phyloP scores from a whole-genome alignment of 2,329 filamentous ascomycete species.

The Gnomoniopsis smithogilvyi region DNA sequence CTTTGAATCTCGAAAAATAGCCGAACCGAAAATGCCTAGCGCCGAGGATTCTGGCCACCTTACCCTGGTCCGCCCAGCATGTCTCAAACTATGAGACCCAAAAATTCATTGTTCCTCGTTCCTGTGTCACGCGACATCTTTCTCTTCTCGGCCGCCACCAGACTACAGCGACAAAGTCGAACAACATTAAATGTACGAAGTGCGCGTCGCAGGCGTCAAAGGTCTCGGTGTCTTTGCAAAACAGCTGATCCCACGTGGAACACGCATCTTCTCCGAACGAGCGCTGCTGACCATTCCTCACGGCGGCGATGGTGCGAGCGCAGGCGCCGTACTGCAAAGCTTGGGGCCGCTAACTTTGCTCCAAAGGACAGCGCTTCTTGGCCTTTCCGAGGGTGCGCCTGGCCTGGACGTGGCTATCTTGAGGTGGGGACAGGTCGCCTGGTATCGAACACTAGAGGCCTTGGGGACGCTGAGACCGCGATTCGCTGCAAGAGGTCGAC shows the following conservation, averaged over 20 bases:
- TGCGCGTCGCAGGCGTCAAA: neutral
- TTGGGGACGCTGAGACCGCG: neutral
- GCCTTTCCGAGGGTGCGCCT: neutral
- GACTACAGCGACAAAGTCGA: neutral
- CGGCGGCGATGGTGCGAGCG: neutral
- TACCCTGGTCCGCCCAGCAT: neutral
- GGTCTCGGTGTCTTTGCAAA: constrained; percentile 6
- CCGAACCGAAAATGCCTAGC: no score
- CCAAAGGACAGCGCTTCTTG: neutral
- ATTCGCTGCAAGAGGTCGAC: neutral
- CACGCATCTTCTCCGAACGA: neutral
- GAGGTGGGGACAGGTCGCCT: neutral
- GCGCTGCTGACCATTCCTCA: neutral
- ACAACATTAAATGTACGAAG: neutral
- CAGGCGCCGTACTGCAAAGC: neutral
- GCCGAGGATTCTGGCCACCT: neutral
- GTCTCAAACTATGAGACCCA: no score
- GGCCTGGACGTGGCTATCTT: neutral
- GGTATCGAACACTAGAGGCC: neutral
- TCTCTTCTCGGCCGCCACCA: neutral
- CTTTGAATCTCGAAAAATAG: no score
- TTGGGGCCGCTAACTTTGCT: neutral
- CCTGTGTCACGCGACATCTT: neutral
- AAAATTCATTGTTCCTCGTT: neutral
- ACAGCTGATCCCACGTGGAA: neutral